Conservation (phyloP, 352 stramenopile species). For the Globisporangium yorkense region DNA sequence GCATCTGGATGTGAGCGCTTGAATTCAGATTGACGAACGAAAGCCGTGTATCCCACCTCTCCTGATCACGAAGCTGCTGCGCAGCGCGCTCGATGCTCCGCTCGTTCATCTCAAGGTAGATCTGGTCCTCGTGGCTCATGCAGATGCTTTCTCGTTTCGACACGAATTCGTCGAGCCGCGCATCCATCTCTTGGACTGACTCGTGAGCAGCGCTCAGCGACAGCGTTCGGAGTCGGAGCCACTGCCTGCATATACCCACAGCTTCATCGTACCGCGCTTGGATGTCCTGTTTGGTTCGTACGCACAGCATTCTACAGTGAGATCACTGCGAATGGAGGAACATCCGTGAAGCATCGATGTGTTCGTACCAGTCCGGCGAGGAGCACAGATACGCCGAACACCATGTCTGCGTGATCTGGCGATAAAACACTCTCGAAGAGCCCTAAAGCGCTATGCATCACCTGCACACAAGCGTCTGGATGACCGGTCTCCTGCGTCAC, state of each 20-base stretch:
- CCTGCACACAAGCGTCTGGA: constrained; percentile 13
- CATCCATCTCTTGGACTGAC: constrained; percentile 15
- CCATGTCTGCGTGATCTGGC: constrained; percentile 39
- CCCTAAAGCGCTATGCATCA: constrained; percentile 23
- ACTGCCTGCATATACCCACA: constrained; percentile 17
- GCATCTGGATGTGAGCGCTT: neutral
- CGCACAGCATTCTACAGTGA: neutral
- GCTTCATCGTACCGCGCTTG: constrained; percentile 22
- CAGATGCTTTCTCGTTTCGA: constrained; percentile 26
- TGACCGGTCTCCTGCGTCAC: constrained; percentile 22
- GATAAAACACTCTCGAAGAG: constrained; percentile 30
- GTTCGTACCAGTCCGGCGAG: constrained; percentile 36
- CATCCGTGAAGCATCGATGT: neutral
- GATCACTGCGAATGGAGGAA: neutral
- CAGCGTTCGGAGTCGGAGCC: constrained; percentile 11
- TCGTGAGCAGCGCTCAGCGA: constrained; percentile 9
- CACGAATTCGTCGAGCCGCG: constrained; percentile 30
- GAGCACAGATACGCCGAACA: constrained; percentile 29
- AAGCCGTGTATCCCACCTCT: constrained; percentile 17
- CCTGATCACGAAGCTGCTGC: constrained; percentile 18
- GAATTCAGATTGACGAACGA: neutral
- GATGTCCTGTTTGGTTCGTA: constrained; percentile 8
- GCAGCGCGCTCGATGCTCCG: constrained; percentile 16
- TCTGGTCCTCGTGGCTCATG: constrained; percentile 27
- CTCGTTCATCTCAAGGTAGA: constrained; percentile 19